phyloP scores from a whole-genome alignment of 192 early-diverging fungal genomes.

The Jimgerdemannia lactiflua region DNA sequence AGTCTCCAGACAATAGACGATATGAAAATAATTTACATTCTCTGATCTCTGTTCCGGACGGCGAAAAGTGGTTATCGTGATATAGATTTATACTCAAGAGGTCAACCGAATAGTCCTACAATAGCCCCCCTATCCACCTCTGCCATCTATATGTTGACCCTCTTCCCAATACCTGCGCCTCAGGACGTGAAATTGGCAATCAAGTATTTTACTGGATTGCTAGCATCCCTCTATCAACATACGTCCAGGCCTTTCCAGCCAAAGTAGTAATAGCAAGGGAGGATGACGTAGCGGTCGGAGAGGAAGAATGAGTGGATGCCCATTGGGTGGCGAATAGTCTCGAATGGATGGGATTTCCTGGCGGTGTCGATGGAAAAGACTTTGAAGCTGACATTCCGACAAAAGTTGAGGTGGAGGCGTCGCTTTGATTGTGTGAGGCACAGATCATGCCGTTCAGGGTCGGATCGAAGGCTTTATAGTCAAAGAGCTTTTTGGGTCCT shows the following conservation, averaged over 20 bases:
- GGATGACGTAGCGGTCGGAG: constrained; percentile 40
- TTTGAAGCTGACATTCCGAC: constrained; percentile 21
- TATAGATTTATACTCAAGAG: no score
- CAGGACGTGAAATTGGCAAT: no score
- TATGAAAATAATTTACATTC: no score
- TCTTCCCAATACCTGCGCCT: no score
- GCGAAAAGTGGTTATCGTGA: no score
- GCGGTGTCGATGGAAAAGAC: constrained; percentile 17
- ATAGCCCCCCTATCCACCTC: no score
- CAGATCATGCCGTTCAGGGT: constrained; percentile 28
- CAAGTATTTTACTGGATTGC: no score
- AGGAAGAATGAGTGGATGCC: constrained; percentile 44
- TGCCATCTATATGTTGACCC: no score
- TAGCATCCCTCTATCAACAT: no score
- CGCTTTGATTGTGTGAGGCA: constrained; percentile 35
- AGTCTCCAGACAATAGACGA: no score
- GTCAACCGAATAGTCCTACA: no score
- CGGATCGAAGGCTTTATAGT: constrained; percentile 22
- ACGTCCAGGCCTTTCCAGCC: constrained; percentile 31
- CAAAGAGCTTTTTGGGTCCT: constrained; percentile 24
- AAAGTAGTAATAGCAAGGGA: constrained; percentile 41
- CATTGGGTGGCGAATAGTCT: constrained; percentile 27
- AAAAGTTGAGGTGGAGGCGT: constrained; percentile 23
- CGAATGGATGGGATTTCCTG: constrained; percentile 11
- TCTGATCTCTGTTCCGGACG: no score